Base-by-base conservation (phyloP, 1,139 yeast species). In the Kurtzmaniella quercitrusa region DNA sequence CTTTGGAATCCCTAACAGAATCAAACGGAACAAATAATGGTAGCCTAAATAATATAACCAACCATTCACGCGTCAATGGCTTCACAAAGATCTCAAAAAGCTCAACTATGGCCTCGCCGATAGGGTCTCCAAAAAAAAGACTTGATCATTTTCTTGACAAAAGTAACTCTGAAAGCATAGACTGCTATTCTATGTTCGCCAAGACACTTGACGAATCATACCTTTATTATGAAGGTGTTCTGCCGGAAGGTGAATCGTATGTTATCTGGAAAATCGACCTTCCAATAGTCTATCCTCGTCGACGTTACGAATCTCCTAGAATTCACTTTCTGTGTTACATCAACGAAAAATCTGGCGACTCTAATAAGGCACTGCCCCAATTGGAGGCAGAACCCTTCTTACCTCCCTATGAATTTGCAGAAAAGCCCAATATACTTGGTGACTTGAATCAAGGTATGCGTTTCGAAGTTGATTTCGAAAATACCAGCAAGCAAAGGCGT, bases 281-380 rank as follows among this genome's bases (percentile, higher is more conserved):
- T 6, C 67, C 73, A 3, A 54, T 69, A 2, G 54, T 58, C 2
- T 71, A 71, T 47, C 76, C 77, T 1, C 57, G 65, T 28, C 60
- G 58, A 45, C 64, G 68, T 47, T 51, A 66, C 33, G 41, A 47
- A 32, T 53, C 60, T 36, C 76, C 77, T 0, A 56, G 51, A 19
- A 49, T 71, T 9, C 43, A 56, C 18, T 50, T 71, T 17, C 49
- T 56, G 9, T 61, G 66, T 42, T 48, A 50, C 18, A 48, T 63
- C 15, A 52, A 54, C 36, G 56, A 55, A 6, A 42, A 41, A 40
- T 47, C 46, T 21, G 38, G 33, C 3, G 38, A 32, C 15, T 42
- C 18, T 16, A 18, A 8, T 30, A 30, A 5, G 8, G 8, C 8
- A 5, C 34, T 30, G 34, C 16, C 18, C 15, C 18, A 19, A 19